Conservation (phyloP, 306 rosid species). For the Carpinus viminea region DNA sequence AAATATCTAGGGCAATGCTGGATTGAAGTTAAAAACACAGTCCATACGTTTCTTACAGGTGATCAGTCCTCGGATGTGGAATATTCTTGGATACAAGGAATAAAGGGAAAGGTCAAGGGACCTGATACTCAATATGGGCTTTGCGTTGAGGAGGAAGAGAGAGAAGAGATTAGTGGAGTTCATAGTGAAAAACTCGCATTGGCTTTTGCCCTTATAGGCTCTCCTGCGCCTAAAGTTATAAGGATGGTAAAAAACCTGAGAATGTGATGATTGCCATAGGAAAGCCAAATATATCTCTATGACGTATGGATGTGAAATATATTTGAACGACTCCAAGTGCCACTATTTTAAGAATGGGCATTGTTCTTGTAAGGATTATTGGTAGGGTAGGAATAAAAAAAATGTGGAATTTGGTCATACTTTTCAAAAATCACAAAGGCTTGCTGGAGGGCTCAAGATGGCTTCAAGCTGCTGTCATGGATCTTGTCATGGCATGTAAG, state of each 20-base stretch:
- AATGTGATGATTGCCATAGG: constrained; percentile 72
- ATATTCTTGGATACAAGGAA: constrained; percentile 55
- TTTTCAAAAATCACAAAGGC: background rate
- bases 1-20: constrained; percentile 68
- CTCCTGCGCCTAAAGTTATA: constrained; percentile 44
- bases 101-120: constrained; percentile 46
- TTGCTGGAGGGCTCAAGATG: background rate
- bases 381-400: constrained; percentile 44
- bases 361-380: constrained; percentile 91
- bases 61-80: constrained; percentile 53
- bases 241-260: constrained; percentile 74
- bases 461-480: constrained; percentile 1
- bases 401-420: background rate
- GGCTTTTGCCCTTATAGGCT: constrained; percentile 69
- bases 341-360: constrained; percentile 81
- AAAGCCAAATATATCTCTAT: constrained; percentile 70
- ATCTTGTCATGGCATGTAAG: background rate
- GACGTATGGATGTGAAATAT: constrained; percentile 77
- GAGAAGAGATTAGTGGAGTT: constrained; percentile 49
- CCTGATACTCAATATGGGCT: constrained; percentile 38
- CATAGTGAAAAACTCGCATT: constrained; percentile 83
- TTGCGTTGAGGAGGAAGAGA: constrained; percentile 79
- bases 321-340: constrained; percentile 60
- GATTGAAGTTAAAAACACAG: constrained; percentile 62
- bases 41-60: constrained; percentile 61